Conservation (phyloP, 345 rosid species). For the Gossypium turneri region DNA sequence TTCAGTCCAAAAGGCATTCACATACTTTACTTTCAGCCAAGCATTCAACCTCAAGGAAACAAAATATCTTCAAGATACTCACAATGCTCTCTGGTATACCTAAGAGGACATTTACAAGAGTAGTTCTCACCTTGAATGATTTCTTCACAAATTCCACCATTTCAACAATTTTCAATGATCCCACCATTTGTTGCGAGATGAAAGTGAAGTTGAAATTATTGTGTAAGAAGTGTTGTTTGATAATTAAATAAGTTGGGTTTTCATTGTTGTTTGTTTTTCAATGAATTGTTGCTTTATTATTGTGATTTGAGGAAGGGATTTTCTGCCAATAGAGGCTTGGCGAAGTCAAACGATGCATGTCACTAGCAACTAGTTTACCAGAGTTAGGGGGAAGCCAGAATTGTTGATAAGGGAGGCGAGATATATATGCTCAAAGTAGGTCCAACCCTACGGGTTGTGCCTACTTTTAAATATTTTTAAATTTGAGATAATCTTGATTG, state of each 20-base stretch:
- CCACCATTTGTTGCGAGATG: background rate
- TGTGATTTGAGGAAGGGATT: background rate
- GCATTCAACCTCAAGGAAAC: background rate
- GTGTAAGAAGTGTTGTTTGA: background rate
- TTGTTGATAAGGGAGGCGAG: no score
- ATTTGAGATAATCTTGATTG: no score
- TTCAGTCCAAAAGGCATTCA: slow-evolving; percentile 14
- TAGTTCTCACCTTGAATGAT: slow-evolving; percentile 37
- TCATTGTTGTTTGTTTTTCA: background rate
- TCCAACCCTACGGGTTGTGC: no score
- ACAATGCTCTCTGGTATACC: slow-evolving; percentile 22
- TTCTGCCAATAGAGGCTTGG: background rate
- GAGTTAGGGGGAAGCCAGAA: background rate
- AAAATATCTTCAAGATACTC: slow-evolving; percentile 16
- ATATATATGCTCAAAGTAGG: no score
- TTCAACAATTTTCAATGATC: slow-evolving; percentile 15
- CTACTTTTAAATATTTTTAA: no score
- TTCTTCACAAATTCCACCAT: slow-evolving; percentile 31
- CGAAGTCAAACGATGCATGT: background rate
- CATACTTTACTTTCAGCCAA: background rate
- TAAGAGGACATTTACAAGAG: slow-evolving; percentile 27
- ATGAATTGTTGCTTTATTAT: background rate
- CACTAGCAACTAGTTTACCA: background rate
- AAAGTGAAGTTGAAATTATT: background rate
- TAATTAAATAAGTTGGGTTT: background rate